Base-by-base conservation (phyloP, 306 rosid genomes). In the Delonix regia region DNA sequence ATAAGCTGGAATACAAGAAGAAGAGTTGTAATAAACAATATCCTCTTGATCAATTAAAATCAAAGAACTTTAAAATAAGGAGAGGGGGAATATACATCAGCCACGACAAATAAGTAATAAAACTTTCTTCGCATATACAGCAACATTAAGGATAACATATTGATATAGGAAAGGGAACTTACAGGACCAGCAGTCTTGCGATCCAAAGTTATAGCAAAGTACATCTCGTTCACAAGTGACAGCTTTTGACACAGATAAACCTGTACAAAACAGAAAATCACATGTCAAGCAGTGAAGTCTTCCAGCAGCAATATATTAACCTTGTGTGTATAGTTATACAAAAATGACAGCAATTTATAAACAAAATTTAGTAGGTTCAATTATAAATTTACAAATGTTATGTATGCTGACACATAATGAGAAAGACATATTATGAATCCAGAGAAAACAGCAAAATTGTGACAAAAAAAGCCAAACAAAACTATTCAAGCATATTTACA, bases 161-260 rank as follows among this genome's bases (percentile, higher is more conserved):
- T 48, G 28, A 41, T 76, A 88, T 49, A 67, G 75, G 77, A 78
- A 76, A 64, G 25, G 22, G 25, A 64, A 86, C 97, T 84, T 93
- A 95, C 99, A 8, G 99, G 98, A 63, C 99, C 99, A 64, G 97
- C 96, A 76, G 89, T 80, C 71, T 81, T 88, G 51, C 99, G 97
- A 84, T 96, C 99, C 82, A 96, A 78, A n/a, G 97, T 93, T 63
- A 96, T 93, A 69, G 98, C 96, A 78, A 96, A 96, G 89, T 96
- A 96, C 99, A 96, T 96, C 86, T 96, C 99, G 36, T 96, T 96
- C 81, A 87, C 94, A 72, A 96, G 98, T 42, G 97, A 87, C 77
- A 96, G 80, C 81, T 91, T 96, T 85, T 96, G 81, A 57, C 97
- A 91, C 84, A 96, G 81, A 82, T 93, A 93, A 80, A 93, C 96